Percentiles rank a stretch among this genome's conserved stretches.
Conservation (phyloP, 441 rosid species). For the Rhodomyrtus psidioides region DNA sequence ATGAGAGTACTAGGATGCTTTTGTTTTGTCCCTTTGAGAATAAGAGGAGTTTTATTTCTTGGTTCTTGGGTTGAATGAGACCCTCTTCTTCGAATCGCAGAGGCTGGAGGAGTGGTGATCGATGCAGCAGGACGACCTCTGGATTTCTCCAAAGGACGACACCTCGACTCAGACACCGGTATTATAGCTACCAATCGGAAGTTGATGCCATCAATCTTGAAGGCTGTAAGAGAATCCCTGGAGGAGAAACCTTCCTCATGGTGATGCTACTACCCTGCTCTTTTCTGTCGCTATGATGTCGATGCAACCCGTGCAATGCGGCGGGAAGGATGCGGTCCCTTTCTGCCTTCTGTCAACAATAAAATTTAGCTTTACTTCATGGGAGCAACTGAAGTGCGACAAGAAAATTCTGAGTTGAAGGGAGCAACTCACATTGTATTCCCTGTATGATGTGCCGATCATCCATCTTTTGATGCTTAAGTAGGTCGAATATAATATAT, state of each 20-base stretch:
- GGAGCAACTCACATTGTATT: too few relatives aligned
- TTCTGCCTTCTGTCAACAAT: neutral
- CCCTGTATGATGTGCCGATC: neutral
- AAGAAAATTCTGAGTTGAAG: neutral
- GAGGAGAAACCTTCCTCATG: slow-evolving; percentile 43
- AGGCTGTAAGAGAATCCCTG: slow-evolving; percentile 73
- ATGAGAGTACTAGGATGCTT: neutral
- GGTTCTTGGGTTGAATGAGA: neutral
- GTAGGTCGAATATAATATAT: too few relatives aligned
- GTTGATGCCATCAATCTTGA: slow-evolving; percentile 64
- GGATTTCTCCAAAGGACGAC: slow-evolving; percentile 77
- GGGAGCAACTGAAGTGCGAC: neutral
- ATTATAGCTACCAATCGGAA: slow-evolving; percentile 76
- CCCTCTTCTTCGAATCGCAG: slow-evolving; percentile 26
- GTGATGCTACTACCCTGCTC: slow-evolving; percentile 15
- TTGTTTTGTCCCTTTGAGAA: neutral
- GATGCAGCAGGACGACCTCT: slow-evolving; percentile 76
- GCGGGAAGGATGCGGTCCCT: neutral
- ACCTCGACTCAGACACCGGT: slow-evolving; percentile 55
- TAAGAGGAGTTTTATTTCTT: neutral
- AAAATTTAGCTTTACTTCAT: neutral
- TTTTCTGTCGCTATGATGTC: neutral
- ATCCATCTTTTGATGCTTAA: neutral
- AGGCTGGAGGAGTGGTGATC: slow-evolving; percentile 74
- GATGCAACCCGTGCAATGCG: neutral